phyloP scores from a whole-genome alignment of 768 basidiomycete genomes.

The Exidia glandulosa region DNA sequence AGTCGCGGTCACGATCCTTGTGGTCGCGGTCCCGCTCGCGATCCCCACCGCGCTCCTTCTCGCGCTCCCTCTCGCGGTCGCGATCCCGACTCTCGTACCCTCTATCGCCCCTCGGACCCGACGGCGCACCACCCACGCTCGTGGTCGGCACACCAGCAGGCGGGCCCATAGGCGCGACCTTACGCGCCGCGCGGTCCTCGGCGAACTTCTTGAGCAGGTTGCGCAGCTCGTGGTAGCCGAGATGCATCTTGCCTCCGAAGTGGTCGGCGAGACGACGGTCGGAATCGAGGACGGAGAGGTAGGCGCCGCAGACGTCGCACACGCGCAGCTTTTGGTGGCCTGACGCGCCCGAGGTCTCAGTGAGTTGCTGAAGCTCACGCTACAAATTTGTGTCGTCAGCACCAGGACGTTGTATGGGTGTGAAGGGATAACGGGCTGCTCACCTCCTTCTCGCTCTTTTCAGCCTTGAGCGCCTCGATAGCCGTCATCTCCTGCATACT shows the following conservation, averaged over 20 bases:
- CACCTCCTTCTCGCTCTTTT: conserved; percentile 94
- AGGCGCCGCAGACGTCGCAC: conserved; percentile 99
- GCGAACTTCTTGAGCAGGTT: conserved; percentile 86
- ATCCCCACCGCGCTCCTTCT: conserved; percentile 36
- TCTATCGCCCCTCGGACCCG: conserved; percentile 17
- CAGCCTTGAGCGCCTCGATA: conserved; percentile 92
- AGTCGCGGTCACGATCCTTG: conserved; percentile 58
- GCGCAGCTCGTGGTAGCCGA: conserved; percentile 96
- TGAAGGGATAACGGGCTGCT: conserved; percentile 15
- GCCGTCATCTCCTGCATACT: conserved; percentile 97
- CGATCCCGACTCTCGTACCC: conserved; percentile 11
- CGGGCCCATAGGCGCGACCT: conserved; percentile 42
- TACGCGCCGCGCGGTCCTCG: conserved; percentile 77
- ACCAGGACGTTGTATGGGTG: conserved; percentile 3
- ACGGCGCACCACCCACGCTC: conserved; percentile 21
- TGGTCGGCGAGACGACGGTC: conserved; percentile 98
- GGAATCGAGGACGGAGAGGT: conserved; percentile 93
- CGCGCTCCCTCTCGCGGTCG: conserved; percentile 19
- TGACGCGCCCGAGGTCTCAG: conserved; percentile 95
- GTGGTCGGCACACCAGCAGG: conserved; percentile 14
- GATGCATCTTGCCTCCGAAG: conserved; percentile 99
- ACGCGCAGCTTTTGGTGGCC: conserved; percentile 99
- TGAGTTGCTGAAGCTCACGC: conserved; percentile 91
- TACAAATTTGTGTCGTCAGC: conserved; percentile 17
- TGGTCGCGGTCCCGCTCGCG: conserved; percentile 31